phyloP scores from a whole-genome alignment of 2,329 filamentous ascomycete genomes.

The Chrysosporium queenslandicum region DNA sequence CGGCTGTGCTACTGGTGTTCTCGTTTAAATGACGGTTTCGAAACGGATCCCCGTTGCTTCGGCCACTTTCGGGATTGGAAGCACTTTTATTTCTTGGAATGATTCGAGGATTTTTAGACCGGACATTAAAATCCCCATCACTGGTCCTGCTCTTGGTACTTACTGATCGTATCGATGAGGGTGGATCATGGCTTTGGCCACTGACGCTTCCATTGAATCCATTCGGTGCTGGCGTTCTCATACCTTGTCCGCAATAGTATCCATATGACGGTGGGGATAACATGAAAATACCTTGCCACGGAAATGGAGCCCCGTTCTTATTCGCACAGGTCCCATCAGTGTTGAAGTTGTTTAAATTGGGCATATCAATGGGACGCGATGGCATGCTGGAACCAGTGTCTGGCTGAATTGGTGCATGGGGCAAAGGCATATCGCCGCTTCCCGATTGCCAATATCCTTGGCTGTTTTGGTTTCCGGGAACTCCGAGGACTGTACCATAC shows the following conservation, averaged over 20 bases:
- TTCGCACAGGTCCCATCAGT: constrained; percentile 1
- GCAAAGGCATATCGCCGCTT: neutral
- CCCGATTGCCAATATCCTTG: neutral
- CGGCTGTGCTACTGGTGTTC: neutral
- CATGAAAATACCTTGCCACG: neutral
- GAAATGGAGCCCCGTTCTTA: neutral
- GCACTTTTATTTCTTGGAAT: neutral
- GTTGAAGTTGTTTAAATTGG: neutral
- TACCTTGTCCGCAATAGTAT: neutral
- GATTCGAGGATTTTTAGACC: neutral
- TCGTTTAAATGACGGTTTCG: neutral
- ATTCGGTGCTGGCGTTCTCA: neutral
- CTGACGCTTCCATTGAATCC: neutral
- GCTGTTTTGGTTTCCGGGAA: neutral
- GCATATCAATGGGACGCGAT: neutral
- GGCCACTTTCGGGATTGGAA: neutral
- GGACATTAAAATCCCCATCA: neutral
- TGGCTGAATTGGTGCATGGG: neutral
- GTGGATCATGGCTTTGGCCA: neutral
- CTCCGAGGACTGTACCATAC: neutral
- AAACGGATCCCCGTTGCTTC: constrained; percentile 1
- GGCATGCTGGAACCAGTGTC: neutral
- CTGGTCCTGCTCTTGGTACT: neutral
- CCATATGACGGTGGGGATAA: neutral
- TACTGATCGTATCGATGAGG: neutral